Base-by-base conservation (phyloP, 352 stramenopile genomes). In the Pythium monospermum region DNA sequence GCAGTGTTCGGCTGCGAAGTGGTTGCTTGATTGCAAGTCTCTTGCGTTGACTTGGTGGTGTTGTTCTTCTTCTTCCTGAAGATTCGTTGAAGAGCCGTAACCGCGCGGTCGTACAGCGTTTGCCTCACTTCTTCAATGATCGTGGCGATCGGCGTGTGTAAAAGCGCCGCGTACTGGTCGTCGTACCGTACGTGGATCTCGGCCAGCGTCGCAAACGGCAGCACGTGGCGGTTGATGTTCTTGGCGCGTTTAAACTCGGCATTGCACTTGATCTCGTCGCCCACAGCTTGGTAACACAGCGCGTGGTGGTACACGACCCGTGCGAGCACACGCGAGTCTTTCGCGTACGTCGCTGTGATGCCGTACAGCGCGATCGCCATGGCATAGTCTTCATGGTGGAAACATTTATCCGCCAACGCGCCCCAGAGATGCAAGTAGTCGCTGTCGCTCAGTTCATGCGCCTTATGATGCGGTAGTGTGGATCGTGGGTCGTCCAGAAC, bases 231-330 rank as follows among this genome's bases (percentile, higher is more conserved):
- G 50, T 89, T 85, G 33, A 79, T 42, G 18, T 81, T 89, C 6
- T 70, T 53, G 12, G 75, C 78, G 13, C 78, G 78, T 33, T 89
- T 89, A 50, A 74, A 89, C 51, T 89, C 78, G 1, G 68, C 67
- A 21, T 66, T 53, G 23, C 73, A 86, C 22, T 76, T 77, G 23
- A 53, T 48, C 25, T 66, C 51, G 37, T 87, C 71, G 10, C 71
- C 67, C 0, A 85, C 48, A 4, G 75, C 66, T 25, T 84, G 69
- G 22, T 67, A 79, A 44, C 78, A 89, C 10, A 87, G 47, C 0
- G 71, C 78, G 23, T 82, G 68, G 16, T 78, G 70, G 50, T 83
- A 85, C 33, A 80, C 60, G 15, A 87, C 66, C 1, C 56, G 54
- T 8, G 76, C 73, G 13, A 86, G 40, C 23, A 80, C 61, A 31